Evolutionary conservation across 441 rosid species (phyloP), one percentile per base, ranked within the genome.

Genomic region (Pelargonium australe): DNA sequence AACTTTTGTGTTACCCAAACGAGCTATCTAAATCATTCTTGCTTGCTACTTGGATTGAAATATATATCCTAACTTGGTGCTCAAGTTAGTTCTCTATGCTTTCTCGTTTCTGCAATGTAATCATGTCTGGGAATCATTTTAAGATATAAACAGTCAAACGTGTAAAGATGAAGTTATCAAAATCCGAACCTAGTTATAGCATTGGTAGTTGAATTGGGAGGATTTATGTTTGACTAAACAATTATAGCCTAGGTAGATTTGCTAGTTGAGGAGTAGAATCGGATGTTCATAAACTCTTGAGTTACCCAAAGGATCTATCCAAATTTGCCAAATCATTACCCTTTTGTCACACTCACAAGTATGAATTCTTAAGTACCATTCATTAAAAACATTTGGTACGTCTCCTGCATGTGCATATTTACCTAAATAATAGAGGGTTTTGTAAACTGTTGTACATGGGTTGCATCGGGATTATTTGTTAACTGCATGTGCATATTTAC

Each of bases 61-160:
- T 13, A 49, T 49, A 2, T 49, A 49, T 2, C 57, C 13, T 49
- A 13, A 49, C 57, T 49, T n/a, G 16, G 57, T 13, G 57, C 19
- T 49, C 16, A 49, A 49, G 57, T 13, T 3, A 49, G 57, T 49
- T 37, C 57, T 73, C 40, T 55, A 31, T 63, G 61, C 57, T 13
- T 34, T n/a, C 0, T 14, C 6, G 10, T 28, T 62, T 65, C 49
- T 1, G 0, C 44, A n/a, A 40, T 44, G 44, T 43, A 23, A 64
- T 20, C 65, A 69, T 8, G 25, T 23, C 25, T 23, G 25, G 25
- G 25, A 23, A 23, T 23, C 25, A 23, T 23, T 23, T 23, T 23
- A 23, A 23, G 25, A 23, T 23, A 23, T 23, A 23, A 23, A 23
- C 25, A 23, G 25, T 23, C 25, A 23, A 0, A 0, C 25, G 25